Evolutionary conservation across 257 asterid genomes (phyloP).

Genomic region (Sherardia arvensis): DNA sequence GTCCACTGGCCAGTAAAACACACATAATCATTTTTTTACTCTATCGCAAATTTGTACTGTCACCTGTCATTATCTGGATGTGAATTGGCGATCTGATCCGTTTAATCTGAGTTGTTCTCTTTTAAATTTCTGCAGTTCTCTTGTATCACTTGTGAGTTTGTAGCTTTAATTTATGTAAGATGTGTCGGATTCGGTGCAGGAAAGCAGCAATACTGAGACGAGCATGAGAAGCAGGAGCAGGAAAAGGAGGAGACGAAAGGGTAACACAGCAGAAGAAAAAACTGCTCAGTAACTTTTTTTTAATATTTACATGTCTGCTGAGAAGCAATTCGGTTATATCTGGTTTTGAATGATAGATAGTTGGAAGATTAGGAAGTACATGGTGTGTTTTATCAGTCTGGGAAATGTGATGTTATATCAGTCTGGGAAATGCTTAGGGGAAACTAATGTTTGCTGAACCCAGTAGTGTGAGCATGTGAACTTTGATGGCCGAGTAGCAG

Average conservation of each 20-base stretch:
- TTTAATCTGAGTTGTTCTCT: not conserved
- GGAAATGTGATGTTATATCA: too few species aligned
- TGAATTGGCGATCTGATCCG: not conserved
- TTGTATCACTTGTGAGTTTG: not conserved
- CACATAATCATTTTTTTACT: not conserved
- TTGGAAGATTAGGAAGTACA: too few species aligned
- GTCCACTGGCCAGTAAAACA: too few species aligned
- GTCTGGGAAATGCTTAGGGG: too few species aligned
- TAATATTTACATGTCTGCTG: too few species aligned
- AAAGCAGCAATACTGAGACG: not conserved
- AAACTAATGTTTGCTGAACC: too few species aligned
- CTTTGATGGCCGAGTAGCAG: too few species aligned
- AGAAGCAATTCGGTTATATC: not conserved
- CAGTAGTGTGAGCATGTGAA: too few species aligned
- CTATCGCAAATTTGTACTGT: not conserved
- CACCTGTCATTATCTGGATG: not conserved
- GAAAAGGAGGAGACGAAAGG: conserved; percentile 17
- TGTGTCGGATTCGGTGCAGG: conserved; percentile 8
- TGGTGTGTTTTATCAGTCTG: too few species aligned
- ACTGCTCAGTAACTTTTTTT: not conserved
- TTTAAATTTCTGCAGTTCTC: not conserved
- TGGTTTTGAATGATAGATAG: not conserved
- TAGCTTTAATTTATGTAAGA: not conserved
- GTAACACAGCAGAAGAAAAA: conserved; percentile 5
- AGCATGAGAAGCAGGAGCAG: conserved; percentile 11